Evolutionary conservation across 1,284 basidiomycete genomes (phyloP), one percentile per base, ranked within the genome.

Genomic region (Irpex rosettiformis): DNA sequence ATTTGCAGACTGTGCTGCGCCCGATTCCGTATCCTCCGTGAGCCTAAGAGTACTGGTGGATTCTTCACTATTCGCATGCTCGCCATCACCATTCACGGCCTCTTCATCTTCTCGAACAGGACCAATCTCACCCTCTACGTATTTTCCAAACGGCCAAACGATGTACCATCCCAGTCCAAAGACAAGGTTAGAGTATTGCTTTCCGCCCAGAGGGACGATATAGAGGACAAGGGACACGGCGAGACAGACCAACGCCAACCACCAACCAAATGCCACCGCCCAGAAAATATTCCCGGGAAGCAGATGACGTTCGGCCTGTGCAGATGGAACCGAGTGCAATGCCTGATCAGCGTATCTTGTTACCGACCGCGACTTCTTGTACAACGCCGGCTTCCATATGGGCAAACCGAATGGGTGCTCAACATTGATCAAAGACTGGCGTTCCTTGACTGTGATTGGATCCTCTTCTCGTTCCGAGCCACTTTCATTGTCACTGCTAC

Each of bases 361-460:
- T 64, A 99, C 93, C 1, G 96, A 95, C 52, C 97, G 89, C 27
- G 92, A 93, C 73, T 99, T 99, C 76, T 97, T 96, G 85, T 99
- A 99, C 56, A 99, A 75, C 0, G 97, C 97, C 11, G 97, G 97
- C 75, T 99, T 99, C 97, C 97, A 99, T 70, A 99, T 98, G 49
- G 94, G 97, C 64, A 99, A 82, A 80, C 97, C 97, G 73, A 99
- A 99, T 5, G 97, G 97, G 74, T 99, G 97, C 72, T 98, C 94
- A 70, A 98, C 95, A 75, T 99, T 99, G 73, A 99, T 97, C 66
- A 96, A 90, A 49, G 97, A 98, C 73, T 99, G 97, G 28, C 97
- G 87, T 67, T 98, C 96, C 74, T 92, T 95, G 65, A 99, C 77
- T 0, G 96, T 99, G 66, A 98, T 94, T 40, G 92, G 93, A 66